Percentiles rank a stretch among this genome's conserved stretches.
These are phyloP conservation scores for Cryptosporidium parvum DNA, from an alignment of 169 alveolate species.

Conservation along the genomic window DNA sequence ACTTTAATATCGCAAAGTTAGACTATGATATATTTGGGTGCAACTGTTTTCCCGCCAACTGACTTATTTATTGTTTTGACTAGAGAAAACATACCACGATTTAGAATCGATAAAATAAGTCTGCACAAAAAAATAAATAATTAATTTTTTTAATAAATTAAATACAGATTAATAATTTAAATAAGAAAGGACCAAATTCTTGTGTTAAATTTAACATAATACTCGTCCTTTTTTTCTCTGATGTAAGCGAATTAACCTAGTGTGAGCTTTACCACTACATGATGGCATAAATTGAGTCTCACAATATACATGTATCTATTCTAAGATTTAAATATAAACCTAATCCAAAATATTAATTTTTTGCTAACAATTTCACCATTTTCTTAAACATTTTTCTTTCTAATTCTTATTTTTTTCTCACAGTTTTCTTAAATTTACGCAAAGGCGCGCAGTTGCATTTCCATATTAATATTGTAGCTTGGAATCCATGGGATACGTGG, in stretches of 20 bases:
- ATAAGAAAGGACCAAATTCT: too few species aligned
- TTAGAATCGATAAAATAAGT: too few species aligned
- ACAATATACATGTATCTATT: not conserved
- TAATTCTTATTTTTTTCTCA: not conserved
- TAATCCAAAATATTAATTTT: too few species aligned
- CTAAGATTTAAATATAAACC: too few species aligned
- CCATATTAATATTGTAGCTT: slow-evolving; percentile 15
- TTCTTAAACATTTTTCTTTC: not conserved
- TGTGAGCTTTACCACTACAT: not conserved
- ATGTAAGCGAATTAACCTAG: not conserved
- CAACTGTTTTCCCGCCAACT: slow-evolving; percentile 3
- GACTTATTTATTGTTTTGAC: not conserved
- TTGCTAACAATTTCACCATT: not conserved
- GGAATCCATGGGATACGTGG: slow-evolving; percentile 26
- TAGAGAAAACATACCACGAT: too few species aligned
- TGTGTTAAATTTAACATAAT: not conserved
- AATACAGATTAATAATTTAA: too few species aligned
- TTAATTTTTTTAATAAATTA: too few species aligned
- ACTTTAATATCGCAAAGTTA: not conserved
- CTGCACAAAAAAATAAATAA: not conserved
- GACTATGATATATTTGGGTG: not conserved
- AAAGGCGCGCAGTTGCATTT: slow-evolving; percentile 38
- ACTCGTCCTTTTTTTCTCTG: not conserved
- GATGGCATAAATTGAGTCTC: not conserved
- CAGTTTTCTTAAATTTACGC: slow-evolving; percentile 15